Evolutionary conservation across 345 rosid species (phyloP), one percentile per base, ranked within the genome.

Genomic region (Murraya koenigii): DNA sequence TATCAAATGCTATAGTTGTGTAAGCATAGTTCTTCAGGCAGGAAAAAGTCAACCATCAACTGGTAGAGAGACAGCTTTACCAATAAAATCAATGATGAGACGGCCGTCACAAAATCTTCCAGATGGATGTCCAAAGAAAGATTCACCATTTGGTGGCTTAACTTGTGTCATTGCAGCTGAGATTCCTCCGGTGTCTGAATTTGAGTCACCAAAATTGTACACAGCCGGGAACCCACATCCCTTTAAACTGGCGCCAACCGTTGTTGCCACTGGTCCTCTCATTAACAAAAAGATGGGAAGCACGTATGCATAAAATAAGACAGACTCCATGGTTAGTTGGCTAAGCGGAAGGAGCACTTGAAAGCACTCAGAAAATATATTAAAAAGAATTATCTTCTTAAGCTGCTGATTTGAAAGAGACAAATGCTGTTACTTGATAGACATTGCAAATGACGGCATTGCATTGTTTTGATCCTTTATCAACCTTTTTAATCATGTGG

Each of bases 121-220:
- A 0, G 86, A 79, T 41, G 94, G 91, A 81, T 83, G 86, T 35
- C 93, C 85, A 52, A 93, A 90, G 87, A 93, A 91, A 69, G 95
- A 88, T 84, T 87, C 90, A 22, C 97, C 95, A 26, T 91, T 86
- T 2, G 95, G 97, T 19, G 87, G 75, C 60, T 80, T 71, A 75
- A 88, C 85, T 79, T 83, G 90, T 8, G 80, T 68, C 1, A 90
- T 26, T 32, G 95, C 89, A 0, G 95, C 89, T 1, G 92, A 88
- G 61, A 70, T 85, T 30, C 84, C 94, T 77, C 95, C 97, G 3
- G 93, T 88, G 79, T 93, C 94, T 0, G 92, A 93, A 79, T 91
- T 93, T 19, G 94, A 91, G 87, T 91, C 94, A 54, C 92, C 97
- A n/a, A 91, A 93, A 82, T 91, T 91, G 78, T 83, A 90, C 5